These are phyloP conservation scores for Boletus subparvulus DNA, from an alignment of 768 basidiomycete species.

Conservation along the genomic window DNA sequence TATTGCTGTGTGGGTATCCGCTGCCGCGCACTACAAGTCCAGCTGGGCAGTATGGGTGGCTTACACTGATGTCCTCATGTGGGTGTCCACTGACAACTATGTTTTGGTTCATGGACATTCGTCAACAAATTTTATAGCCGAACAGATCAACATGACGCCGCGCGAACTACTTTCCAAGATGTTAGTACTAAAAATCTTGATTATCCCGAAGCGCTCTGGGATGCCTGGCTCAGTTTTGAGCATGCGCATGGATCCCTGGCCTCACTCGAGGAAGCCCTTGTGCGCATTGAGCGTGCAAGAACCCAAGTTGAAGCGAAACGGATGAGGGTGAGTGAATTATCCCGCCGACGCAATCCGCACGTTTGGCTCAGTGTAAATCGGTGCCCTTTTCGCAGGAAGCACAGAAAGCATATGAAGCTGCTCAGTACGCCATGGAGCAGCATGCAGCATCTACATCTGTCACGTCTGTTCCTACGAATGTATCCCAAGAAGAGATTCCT, in stretches of 20 bases:
- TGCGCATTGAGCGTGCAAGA: slow-evolving; percentile 64
- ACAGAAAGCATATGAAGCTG: slow-evolving; percentile 55
- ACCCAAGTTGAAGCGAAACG: slow-evolving; percentile 60
- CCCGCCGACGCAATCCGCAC: background rate
- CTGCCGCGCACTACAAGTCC: slow-evolving; percentile 64
- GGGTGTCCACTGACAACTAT: slow-evolving; percentile 22
- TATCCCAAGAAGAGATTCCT: background rate
- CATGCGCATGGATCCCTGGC: slow-evolving; percentile 73
- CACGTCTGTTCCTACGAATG: slow-evolving; percentile 15
- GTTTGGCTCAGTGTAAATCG: background rate
- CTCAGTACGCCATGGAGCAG: slow-evolving; percentile 44
- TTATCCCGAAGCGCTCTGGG: slow-evolving; percentile 95
- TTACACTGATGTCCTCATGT: slow-evolving; percentile 77
- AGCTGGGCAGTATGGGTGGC: slow-evolving; percentile 75
- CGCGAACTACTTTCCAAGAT: slow-evolving; percentile 65
- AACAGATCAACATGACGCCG: slow-evolving; percentile 52
- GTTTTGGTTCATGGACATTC: background rate
- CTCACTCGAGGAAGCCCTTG: slow-evolving; percentile 60
- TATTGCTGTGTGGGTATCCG: slow-evolving; percentile 60
- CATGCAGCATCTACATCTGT: slow-evolving; percentile 39
- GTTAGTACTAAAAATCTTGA: slow-evolving; percentile 75
- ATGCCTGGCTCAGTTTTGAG: slow-evolving; percentile 88
- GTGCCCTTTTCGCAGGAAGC: slow-evolving; percentile 48
- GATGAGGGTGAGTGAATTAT: slow-evolving; percentile 49
- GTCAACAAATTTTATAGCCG: slow-evolving; percentile 37